Evolutionary conservation across 495 filamentous ascomycete species (phyloP), one percentile per base, ranked within the genome.

Genomic region (Wilcoxina mikolae): DNA sequence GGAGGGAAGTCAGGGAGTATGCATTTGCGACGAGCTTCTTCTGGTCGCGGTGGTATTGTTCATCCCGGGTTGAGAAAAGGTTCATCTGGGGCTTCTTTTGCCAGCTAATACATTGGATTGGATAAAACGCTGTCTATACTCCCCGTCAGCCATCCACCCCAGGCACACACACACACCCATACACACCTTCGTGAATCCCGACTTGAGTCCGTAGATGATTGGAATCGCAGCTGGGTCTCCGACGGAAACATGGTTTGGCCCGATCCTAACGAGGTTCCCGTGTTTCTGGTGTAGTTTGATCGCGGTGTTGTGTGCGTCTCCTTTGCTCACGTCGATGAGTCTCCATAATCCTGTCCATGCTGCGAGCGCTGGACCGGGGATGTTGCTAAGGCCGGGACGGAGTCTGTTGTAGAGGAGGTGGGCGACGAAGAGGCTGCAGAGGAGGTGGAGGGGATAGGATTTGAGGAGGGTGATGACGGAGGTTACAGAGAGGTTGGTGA

Each of bases 251-350:
- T 64, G 65, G 10, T 68, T 66, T 3, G 70, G 73, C 1, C 68
- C 70, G 26, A 68, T 70, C 0, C 72, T 63, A 5, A 77, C 70
- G 35, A 73, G 68, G 28, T 68, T 65, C 0, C 75, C 73, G 61
- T 76, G 71, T 45, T 69, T 64, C n/a, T 65, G 12, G 56, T 78
- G 75, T 1, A 75, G 66, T 0, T 60, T 55, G 9, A 69, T 58
- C 3, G 55, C 60, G 4, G 51, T 56, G 3, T 64, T 49, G 20
- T 73, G 70, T 11, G 67, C 62, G 35, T 65, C 51, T 9, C 69
- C 68, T 27, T 67, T 64, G 59, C 65, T 68, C 3, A 69, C 68
- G 22, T 62, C 60, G 31, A 62, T 48, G 0, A 70, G 43, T n/a
- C 68, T 66, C 64, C 70, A 72, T 5, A 72, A 43, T 23, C 64